Percentiles rank a stretch among this genome's conserved stretches.
These are phyloP conservation scores for Tilletia caries DNA, from an alignment of 1,284 basidiomycete species.

Conservation along the genomic window DNA sequence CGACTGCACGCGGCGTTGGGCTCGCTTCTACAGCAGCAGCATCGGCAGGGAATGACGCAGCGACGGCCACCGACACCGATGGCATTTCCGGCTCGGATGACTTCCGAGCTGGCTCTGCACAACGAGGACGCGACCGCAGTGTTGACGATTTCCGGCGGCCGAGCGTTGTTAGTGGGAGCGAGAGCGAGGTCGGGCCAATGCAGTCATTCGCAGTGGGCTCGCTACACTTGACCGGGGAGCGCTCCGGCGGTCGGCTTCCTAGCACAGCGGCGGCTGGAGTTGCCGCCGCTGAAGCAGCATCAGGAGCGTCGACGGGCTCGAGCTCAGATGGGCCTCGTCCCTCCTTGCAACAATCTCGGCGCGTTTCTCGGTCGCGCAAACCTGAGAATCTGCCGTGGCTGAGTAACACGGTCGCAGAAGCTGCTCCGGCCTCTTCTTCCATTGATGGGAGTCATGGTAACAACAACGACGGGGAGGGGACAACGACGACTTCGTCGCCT, in stretches of 20 bases:
- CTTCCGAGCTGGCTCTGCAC: background rate
- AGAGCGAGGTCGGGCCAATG: constrained; percentile 13
- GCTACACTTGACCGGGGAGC: constrained; percentile 16
- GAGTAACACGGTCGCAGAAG: constrained; percentile 17
- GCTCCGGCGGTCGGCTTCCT: too few relatives aligned
- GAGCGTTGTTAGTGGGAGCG: constrained; percentile 6
- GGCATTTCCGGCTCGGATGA: constrained; percentile 7
- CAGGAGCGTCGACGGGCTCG: constrained; percentile 25
- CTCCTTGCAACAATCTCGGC: background rate
- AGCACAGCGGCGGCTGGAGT: background rate
- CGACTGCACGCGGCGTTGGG: background rate
- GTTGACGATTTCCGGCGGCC: background rate
- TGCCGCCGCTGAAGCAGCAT: constrained; percentile 23
- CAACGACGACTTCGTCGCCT: background rate
- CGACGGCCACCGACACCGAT: background rate
- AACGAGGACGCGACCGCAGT: constrained; percentile 4
- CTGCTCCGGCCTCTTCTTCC: background rate
- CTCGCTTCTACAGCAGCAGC: background rate
- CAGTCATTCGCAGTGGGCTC: constrained; percentile 31
- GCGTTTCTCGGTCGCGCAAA: constrained; percentile 31
- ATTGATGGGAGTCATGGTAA: background rate
- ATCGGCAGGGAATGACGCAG: background rate
- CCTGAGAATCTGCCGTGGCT: constrained; percentile 35
- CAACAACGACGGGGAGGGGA: background rate
- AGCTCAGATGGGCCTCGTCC: constrained; percentile 19